phyloP scores from a whole-genome alignment of 1,284 basidiomycete species.

The Moesziomyces parantarcticus region DNA sequence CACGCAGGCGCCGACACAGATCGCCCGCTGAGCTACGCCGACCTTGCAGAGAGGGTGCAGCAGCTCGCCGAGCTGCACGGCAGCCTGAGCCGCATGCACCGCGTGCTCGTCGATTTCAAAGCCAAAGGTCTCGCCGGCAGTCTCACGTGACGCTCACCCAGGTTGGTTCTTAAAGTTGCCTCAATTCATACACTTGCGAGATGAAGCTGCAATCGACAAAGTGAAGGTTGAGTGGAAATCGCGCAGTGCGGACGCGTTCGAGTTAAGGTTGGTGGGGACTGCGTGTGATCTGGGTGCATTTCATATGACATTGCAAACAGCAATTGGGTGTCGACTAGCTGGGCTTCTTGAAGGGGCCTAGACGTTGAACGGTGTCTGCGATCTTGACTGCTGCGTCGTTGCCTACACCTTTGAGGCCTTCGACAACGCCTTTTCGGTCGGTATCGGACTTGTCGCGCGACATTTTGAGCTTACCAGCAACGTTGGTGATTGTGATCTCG shows the following conservation, averaged over 20 bases:
- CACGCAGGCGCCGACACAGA: not conserved
- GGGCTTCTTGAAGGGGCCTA: slow-evolving; percentile 6
- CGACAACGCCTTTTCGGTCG: slow-evolving; percentile 68
- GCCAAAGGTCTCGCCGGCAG: slow-evolving; percentile 1
- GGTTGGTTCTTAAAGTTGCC: not conserved
- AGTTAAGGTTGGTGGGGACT: too few relatives aligned
- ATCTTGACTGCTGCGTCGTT: slow-evolving; percentile 24
- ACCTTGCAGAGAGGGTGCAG: slow-evolving; percentile 25
- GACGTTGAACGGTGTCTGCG: slow-evolving; percentile 5
- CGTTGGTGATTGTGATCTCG: slow-evolving; percentile 67
- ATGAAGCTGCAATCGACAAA: too few relatives aligned
- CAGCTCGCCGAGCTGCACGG: slow-evolving; percentile 35
- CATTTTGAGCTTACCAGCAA: slow-evolving; percentile 70
- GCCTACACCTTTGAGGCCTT: slow-evolving; percentile 65
- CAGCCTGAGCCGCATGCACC: slow-evolving; percentile 42
- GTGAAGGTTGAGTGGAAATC: too few relatives aligned
- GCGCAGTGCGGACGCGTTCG: too few relatives aligned
- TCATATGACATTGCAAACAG: too few relatives aligned
- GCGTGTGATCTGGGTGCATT: too few relatives aligned
- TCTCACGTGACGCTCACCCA: not conserved
- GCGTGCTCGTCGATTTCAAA: slow-evolving; percentile 43
- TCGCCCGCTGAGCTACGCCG: slow-evolving; percentile 34
- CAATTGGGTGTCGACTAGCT: too few relatives aligned
- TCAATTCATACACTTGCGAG: not conserved
- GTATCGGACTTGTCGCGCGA: slow-evolving; percentile 67